These are phyloP conservation scores for Kurtzmaniella quercitrusa DNA, from an alignment of 1,139 yeast species.

Conservation along the genomic window DNA sequence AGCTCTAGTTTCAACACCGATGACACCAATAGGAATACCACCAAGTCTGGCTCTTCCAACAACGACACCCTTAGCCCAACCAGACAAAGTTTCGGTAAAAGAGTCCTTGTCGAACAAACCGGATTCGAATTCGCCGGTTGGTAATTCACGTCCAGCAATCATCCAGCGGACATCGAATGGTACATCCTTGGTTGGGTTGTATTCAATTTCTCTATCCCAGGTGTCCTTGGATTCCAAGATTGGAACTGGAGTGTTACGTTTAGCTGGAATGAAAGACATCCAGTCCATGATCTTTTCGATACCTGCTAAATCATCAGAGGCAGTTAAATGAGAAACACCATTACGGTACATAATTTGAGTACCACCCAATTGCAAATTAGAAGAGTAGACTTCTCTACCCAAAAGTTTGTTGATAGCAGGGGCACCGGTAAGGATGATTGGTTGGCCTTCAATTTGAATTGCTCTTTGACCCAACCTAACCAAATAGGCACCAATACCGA, in stretches of 20 bases:
- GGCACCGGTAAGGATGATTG: conserved; percentile 97
- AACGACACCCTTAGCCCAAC: conserved; percentile 98
- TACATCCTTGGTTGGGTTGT: conserved; percentile 66
- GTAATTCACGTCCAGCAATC: conserved; percentile 76
- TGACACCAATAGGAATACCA: conserved; percentile 97
- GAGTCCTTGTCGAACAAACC: conserved; percentile 92
- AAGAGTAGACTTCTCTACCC: conserved; percentile 95
- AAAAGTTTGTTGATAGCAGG: conserved; percentile 95
- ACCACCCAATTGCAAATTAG: conserved; percentile 97
- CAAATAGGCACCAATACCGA: conserved; percentile 98
- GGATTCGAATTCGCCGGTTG: conserved; percentile 65
- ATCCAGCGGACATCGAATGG: conserved; percentile 93
- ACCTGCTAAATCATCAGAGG: conserved; percentile 93
- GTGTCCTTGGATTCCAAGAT: conserved; percentile 74
- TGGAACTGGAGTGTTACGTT: conserved; percentile 88
- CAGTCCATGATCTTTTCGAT: conserved; percentile 91
- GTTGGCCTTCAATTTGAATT: conserved; percentile 97
- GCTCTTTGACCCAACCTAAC: conserved; percentile 99
- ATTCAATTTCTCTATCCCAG: conserved; percentile 94
- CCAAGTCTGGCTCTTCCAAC: conserved; percentile 98
- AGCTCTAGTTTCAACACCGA: conserved; percentile 89
- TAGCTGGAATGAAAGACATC: conserved; percentile 94
- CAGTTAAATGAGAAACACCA: conserved; percentile 97
- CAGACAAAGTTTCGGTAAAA: conserved; percentile 95
- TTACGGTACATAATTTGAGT: conserved; percentile 97